Conservation (phyloP, 164 flowering plant species). For the Stephania yunnanensis region DNA sequence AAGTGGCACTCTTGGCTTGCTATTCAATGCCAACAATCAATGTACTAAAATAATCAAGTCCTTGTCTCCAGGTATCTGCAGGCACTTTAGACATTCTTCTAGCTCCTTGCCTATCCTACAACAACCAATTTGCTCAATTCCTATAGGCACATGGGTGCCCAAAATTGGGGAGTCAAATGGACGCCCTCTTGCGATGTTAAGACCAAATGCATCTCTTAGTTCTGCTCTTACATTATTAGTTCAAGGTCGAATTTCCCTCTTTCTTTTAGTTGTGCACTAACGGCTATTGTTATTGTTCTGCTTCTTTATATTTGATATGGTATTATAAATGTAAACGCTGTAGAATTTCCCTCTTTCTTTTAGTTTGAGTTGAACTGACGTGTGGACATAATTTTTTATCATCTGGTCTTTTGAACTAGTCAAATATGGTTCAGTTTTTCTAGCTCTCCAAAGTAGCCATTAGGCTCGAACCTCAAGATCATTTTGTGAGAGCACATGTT, state of each 20-base stretch:
- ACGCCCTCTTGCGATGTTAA: constrained; percentile 68
- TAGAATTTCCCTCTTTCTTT: neutral
- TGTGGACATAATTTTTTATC: neutral
- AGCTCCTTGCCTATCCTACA: constrained; percentile 47
- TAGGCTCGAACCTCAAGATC: too few relatives aligned
- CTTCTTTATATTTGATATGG: neutral
- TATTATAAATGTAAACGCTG: neutral
- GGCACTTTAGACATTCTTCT: constrained; percentile 58
- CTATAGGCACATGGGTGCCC: constrained; percentile 95
- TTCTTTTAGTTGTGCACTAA: neutral
- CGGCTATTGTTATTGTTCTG: neutral
- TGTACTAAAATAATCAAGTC: constrained; percentile 17
- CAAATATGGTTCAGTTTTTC: too few relatives aligned
- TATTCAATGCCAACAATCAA: constrained; percentile 3
- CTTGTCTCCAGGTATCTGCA: constrained; percentile 60
- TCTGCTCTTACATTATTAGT: constrained; percentile 66
- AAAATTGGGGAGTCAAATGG: constrained; percentile 58
- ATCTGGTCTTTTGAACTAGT: neutral
- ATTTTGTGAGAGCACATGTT: too few relatives aligned
- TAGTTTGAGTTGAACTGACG: neutral
- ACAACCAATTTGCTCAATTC: constrained; percentile 45
- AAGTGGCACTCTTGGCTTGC: constrained; percentile 24
- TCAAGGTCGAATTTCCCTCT: constrained; percentile 45
- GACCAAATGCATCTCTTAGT: constrained; percentile 73
- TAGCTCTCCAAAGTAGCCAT: too few relatives aligned